Base-by-base conservation (phyloP, 1,284 basidiomycete genomes). In the Mycena sp. region DNA sequence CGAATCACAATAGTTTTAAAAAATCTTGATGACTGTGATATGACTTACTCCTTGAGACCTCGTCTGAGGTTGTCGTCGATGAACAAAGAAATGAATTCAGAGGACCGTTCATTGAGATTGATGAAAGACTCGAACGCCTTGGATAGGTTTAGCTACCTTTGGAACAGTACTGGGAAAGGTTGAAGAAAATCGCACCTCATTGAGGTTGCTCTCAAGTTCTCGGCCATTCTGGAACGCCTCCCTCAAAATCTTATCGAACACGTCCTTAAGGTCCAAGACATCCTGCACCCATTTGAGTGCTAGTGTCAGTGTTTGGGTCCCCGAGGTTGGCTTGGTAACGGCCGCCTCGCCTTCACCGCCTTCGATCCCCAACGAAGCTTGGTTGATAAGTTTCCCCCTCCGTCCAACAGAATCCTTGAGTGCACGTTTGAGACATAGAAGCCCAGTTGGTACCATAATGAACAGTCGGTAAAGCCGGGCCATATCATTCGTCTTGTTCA, bases 1-100 rank as follows among this genome's bases (percentile, higher is more conserved):
- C 3, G 32, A 28, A 11, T 29, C 26, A 29, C 52, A 40, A 57
- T 38, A 46, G 57, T 35, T 40, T 25, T 26, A 53, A 30, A 35
- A 25, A 29, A 23, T 16, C 1, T 64, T 12, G 48, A 37, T 21
- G 30, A 26, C 30, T 16, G 41, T n/a, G 48, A 26, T 11, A 38
- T 23, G 46, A 51, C 93, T 69, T 74, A 97, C 95, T 55, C 95
- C 94, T 80, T 96, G 98, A 99, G 84, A 0, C 98, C 97, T 75
- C 96, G 95, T 78, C 94, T 96, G 40, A 99, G 84, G 75, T 99
- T 92, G 70, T 99, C 97, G 72, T 99, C 98, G 67, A 99, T 96
- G 78, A 95, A 99, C 60, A 99, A 80, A 2, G 97, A 99, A 52
- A 99, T 94, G 76, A 91, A 99, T 73, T 99, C 98, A 2, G 98